phyloP scores from a whole-genome alignment of 2,329 filamentous ascomycete genomes.

The Zymoseptoria tritici region DNA sequence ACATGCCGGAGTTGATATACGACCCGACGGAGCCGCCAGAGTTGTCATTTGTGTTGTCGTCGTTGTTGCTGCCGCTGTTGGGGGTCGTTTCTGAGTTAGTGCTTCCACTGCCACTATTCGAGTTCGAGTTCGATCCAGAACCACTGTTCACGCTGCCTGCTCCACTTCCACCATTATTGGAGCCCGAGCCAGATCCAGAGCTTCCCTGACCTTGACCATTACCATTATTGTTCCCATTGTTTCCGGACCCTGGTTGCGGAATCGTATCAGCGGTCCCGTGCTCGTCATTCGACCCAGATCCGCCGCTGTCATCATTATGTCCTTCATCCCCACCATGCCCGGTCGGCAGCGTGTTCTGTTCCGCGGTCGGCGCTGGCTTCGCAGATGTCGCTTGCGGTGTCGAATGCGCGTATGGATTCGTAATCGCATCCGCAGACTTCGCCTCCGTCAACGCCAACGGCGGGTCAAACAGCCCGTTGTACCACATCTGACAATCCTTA shows the following conservation, averaged over 20 bases:
- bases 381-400: not conserved
- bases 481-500: conserved; percentile 23
- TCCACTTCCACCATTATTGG: not conserved
- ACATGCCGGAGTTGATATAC: not conserved
- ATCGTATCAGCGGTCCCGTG: not conserved
- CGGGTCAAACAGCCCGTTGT: conserved; percentile 26
- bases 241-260: not conserved
- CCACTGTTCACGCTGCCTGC: not conserved
- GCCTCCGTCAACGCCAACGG: conserved; percentile 18
- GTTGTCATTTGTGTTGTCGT: not conserved
- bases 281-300: not conserved
- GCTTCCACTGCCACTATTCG: not conserved
- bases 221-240: not conserved
- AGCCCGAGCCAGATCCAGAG: not conserved
- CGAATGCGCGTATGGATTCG: not conserved
- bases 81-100: not conserved
- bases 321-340: not conserved
- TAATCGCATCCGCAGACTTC: conserved; percentile 2
- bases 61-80: not conserved
- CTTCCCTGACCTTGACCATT: not conserved
- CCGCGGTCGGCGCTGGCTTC: conserved; percentile 6
- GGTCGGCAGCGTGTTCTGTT: conserved; percentile 5
- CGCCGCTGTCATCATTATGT: not conserved
- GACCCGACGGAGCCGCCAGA: not conserved
- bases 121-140: not conserved